Base-by-base conservation (phyloP, 805 yeast species). In the Naumovozyma dairenensis region DNA sequence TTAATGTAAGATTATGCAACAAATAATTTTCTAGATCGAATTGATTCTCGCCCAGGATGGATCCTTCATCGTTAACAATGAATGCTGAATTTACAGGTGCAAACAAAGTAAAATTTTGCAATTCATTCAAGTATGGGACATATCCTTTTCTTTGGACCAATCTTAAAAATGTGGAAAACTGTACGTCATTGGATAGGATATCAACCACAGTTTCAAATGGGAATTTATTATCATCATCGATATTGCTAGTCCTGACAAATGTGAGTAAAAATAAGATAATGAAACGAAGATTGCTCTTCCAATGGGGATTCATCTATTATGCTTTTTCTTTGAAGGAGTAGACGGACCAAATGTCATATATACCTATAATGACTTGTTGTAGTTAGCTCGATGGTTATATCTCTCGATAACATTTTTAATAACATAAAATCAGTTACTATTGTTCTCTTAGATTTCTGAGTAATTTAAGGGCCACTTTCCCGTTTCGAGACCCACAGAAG, bases 11-110 rank as follows among this genome's bases (percentile, higher is more conserved):
- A 45, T 70, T 59, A 21, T 57, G 51, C 6, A 55, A 34, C 8
- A 63, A 29, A 35, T 51, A 53, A 21, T 54, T 42, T 14, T 49
- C 44, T n/a, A 54, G 32, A 33, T 45, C 46, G 36, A 50, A 46
- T 2, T 37, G 28, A 4, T 22, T 17, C 14, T 27, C 34, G 10
- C 9, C 2, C 21, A 20, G 26, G 12, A 19, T 27, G 12, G 26
- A 18, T 16, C 8, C 16, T 12, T 40, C 39, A 20, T 46, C 35
- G 26, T 24, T 12, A 10, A 5, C 26, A 12, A 24, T 10, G 53
- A 80, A 82, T 1, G 94, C 94, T 43, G 78, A 75, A 51, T 84
- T 84, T 9, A 79, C 68, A 0, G 94, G 94, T 1, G 93, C 94
- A 26, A 80, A 51, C n/a, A 84, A 56, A 0, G 94, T 82, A 37